Evolutionary conservation across 176 grass and related monocot genomes (phyloP).

Genomic region (Elaeis guineensis): DNA sequence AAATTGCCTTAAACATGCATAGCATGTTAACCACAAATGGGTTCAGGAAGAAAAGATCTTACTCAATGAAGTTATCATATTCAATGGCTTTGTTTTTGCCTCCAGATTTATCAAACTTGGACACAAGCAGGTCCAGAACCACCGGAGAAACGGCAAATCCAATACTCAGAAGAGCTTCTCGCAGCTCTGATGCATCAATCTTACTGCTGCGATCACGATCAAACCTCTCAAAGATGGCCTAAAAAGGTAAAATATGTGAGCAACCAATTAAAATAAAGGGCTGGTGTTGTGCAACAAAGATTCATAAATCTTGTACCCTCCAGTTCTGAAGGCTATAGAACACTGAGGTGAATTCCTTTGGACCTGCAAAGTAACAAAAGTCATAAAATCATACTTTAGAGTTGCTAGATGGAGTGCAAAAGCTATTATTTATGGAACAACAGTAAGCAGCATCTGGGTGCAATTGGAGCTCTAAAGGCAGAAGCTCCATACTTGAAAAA

Average conservation of each 20-base stretch:
- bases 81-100: conserved; percentile 75
- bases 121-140: conserved; percentile 78
- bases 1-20: no score
- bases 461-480: no score
- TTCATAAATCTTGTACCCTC: conserved; percentile 44
- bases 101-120: conserved; percentile 93
- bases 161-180: conserved; percentile 78
- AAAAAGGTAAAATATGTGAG: conserved; percentile 15
- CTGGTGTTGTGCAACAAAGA: background rate
- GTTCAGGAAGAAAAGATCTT: conserved; percentile 20
- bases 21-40: no score
- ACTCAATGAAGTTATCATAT: conserved; percentile 99
- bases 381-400: no score
- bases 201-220: conserved; percentile 84
- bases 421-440: no score
- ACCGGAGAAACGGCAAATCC: conserved; percentile 79
- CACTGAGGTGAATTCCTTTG: conserved; percentile 80
- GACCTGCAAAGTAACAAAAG: conserved; percentile 36
- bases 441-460: no score
- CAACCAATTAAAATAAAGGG: background rate
- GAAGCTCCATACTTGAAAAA: no score
- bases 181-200: conserved; percentile 73
- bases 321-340: conserved; percentile 98
- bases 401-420: no score
- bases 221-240: conserved; percentile 86